Base-by-base conservation (phyloP, 2,329 filamentous ascomycete species). In the Apiospora aurea region DNA sequence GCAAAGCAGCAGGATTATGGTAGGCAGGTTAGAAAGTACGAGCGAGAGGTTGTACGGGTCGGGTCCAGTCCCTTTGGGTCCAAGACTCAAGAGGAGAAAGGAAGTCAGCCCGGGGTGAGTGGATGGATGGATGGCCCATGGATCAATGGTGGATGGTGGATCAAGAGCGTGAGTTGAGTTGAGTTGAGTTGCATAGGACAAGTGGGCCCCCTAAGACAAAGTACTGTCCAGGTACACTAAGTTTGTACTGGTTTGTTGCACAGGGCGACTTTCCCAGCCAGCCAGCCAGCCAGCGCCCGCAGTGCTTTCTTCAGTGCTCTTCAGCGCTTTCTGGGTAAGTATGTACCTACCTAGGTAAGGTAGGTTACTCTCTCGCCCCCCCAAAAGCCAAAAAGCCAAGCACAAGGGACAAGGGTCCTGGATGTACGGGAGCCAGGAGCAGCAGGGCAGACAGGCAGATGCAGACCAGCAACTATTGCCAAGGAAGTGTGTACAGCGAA, bases 1-100 rank as follows among this genome's bases (percentile, higher is more conserved):
- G 73, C 72, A 73, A 68, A 41, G 57, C 57, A 41, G 57, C 57
- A 64, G 57, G 41, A 64, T 38, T 41, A 38, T 64, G 29, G 67
- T 47, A 46, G 29, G 53, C 18, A 61, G 29, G 53, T 41, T 41
- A 64, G 34, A 64, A 41, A 64, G 57, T 64, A 64, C 57, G 57
- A 64, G 57, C 11, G 57, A 64, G 57, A 64, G 57, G 57, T 41
- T 64, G 57, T 64, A 64, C 57, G 57, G 57, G 57, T 64, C 57
- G 57, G 57, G 57, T 64, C 57, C 57, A n/a, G 57, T 64, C 57
- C 57, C 57, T 64, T 64, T 64, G 57, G 57, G 57, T 64, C 34
- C 57, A 64, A 64, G 57, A 64, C 57, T 64, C 57, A 64, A 64
- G 57, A 64, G 57, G 57, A 64, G 57, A 64, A 64, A 64, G 57